A percentile compares a stretch with the other conserved stretches of the same genome.
Conservation (phyloP, 2,329 filamentous ascomycete species). For the Ophiostoma quercus region DNA sequence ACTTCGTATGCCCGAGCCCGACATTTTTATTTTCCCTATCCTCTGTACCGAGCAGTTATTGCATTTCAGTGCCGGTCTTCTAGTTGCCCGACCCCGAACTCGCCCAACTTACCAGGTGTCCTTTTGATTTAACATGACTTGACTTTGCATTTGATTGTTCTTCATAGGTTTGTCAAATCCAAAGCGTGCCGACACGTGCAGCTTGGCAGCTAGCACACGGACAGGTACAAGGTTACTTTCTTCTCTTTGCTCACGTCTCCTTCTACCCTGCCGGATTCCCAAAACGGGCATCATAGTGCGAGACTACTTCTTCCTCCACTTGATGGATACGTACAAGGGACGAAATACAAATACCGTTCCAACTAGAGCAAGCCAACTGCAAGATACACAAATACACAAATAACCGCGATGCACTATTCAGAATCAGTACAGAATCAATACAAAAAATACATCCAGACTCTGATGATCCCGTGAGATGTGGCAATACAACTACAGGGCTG, state of each 20-base stretch:
- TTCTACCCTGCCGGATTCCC: background rate
- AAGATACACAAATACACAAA: background rate
- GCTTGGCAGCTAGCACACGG: background rate
- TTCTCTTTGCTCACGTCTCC: background rate
- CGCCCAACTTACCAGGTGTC: background rate
- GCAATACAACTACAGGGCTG: constrained; percentile 6
- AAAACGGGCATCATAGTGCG: background rate
- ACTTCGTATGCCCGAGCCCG: background rate
- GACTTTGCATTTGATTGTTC: background rate
- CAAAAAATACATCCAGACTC: background rate
- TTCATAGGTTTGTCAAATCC: background rate
- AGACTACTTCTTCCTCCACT: constrained; percentile 1
- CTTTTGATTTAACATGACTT: background rate
- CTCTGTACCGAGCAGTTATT: no score
- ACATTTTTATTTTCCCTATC: background rate
- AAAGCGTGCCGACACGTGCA: background rate
- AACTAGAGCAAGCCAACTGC: background rate
- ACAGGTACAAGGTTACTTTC: background rate
- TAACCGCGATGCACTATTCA: no score
- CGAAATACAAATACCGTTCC: background rate
- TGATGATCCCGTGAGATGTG: constrained; percentile 10
- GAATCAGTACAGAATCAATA: background rate
- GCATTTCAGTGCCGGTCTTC: background rate
- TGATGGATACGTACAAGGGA: background rate
- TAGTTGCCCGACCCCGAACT: background rate